Conservation (phyloP, 495 filamentous ascomycete genomes). For the Tuber borchii region DNA sequence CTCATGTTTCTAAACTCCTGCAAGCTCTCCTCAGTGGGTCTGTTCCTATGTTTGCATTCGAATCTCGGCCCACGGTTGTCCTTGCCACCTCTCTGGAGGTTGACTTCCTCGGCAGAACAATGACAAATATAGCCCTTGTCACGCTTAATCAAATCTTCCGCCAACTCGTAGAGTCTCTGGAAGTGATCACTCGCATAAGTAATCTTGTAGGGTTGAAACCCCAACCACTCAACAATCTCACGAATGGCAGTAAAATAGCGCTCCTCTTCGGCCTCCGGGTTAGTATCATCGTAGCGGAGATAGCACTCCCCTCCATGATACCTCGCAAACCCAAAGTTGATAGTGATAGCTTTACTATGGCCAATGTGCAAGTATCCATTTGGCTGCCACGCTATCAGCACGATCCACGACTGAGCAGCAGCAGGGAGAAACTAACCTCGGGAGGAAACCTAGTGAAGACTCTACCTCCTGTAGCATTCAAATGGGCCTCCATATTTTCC, state of each 20-base stretch:
- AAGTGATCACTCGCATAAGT: constrained; percentile 81
- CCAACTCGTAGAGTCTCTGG: constrained; percentile 74
- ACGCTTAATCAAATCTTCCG: constrained; percentile 71
- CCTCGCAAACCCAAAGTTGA: constrained; percentile 93
- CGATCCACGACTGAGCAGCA: not conserved
- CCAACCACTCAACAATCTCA: constrained; percentile 75
- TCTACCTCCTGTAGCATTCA: constrained; percentile 35
- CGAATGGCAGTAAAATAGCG: constrained; percentile 69
- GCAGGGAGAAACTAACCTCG: constrained; percentile 47
- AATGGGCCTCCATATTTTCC: constrained; percentile 35
- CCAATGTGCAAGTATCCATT: constrained; percentile 80
- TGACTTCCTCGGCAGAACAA: constrained; percentile 64
- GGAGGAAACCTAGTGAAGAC: constrained; percentile 76
- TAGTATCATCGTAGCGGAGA: constrained; percentile 71
- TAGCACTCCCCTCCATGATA: constrained; percentile 72
- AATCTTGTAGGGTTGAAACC: constrained; percentile 68
- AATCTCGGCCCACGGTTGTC: constrained; percentile 62
- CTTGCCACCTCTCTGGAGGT: constrained; percentile 71
- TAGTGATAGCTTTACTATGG: constrained; percentile 90
- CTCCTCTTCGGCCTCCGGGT: constrained; percentile 75
- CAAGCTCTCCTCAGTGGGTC: constrained; percentile 68
- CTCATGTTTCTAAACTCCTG: constrained; percentile 81
- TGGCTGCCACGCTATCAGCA: constrained; percentile 9
- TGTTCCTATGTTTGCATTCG: constrained; percentile 69
- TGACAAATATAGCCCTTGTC: constrained; percentile 75